A percentile compares a stretch with the other conserved stretches of the same genome.
These are phyloP conservation scores for Acanthamoeba lenticulata DNA, from an alignment of 208 protist species.

Conservation along the genomic window DNA sequence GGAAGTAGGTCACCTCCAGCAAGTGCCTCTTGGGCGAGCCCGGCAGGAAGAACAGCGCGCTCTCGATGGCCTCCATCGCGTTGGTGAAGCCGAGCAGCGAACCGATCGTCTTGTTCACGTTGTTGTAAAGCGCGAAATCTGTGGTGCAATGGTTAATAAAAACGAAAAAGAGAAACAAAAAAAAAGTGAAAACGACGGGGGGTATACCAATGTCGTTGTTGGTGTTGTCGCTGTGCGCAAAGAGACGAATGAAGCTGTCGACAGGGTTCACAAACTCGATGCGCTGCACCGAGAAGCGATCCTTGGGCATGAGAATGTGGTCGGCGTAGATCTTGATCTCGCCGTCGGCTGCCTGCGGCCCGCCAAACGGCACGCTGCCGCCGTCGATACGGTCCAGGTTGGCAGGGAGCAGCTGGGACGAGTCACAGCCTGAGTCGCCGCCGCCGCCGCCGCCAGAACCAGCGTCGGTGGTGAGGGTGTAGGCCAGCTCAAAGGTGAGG, in stretches of 20 bases:
- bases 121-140: constrained; percentile 40
- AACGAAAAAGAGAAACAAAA: background rate
- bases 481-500: constrained; percentile 56
- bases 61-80: constrained; percentile 51
- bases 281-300: background rate
- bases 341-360: constrained; percentile 35
- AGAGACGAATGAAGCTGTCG: constrained; percentile 61
- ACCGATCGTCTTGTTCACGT: constrained; percentile 23
- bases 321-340: background rate
- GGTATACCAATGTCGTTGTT: constrained; percentile 48
- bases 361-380: constrained; percentile 64
- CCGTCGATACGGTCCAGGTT: constrained; percentile 13
- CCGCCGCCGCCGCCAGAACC: background rate
- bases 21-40: background rate
- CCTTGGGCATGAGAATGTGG: background rate
- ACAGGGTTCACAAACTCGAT: constrained; percentile 31
- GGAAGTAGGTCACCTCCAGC: constrained; percentile 28
- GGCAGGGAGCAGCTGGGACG: constrained; percentile 5
- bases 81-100: constrained; percentile 21
- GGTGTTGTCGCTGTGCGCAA: constrained; percentile 26
- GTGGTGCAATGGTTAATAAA: background rate
- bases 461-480: background rate
- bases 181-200: background rate
- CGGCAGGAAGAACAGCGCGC: constrained; percentile 52
- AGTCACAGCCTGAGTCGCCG: background rate